Evolutionary conservation across 257 asterid genomes (phyloP).

Genomic region (Echites panduratus): DNA sequence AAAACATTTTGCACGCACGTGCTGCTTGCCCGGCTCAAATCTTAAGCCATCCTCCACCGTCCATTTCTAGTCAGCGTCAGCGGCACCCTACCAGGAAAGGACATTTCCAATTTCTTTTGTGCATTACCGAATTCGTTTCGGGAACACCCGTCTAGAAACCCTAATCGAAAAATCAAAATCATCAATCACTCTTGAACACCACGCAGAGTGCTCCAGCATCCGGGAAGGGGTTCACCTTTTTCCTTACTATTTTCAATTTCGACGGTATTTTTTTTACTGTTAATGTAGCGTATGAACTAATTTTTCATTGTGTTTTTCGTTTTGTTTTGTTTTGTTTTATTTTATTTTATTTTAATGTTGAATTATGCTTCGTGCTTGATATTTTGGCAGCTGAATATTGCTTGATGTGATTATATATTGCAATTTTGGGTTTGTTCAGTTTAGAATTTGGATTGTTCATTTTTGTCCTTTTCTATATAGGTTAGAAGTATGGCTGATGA

Average conservation of each 20-base stretch:
- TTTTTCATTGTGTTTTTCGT: not conserved
- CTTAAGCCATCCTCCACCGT: not conserved
- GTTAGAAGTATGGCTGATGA: conserved; percentile 47
- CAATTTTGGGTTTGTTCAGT: not conserved
- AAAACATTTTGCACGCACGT: not conserved
- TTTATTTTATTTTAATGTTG: no score
- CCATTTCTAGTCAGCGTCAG: not conserved
- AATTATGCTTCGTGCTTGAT: not conserved
- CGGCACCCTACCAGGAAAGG: not conserved
- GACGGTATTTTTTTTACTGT: not conserved
- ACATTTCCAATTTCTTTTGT: not conserved
- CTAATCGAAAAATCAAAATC: not conserved
- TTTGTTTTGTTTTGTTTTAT: not conserved
- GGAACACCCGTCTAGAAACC: not conserved
- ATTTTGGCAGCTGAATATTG: not conserved
- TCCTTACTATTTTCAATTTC: not conserved
- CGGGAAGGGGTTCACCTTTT: not conserved
- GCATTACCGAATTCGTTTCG: not conserved
- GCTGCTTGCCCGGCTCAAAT: not conserved
- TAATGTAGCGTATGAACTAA: not conserved
- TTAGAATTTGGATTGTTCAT: not conserved
- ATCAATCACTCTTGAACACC: not conserved
- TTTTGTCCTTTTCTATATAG: not conserved
- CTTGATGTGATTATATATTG: not conserved
- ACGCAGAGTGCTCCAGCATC: not conserved